These are phyloP conservation scores for Phellinidium pouzarii DNA, from an alignment of 1,284 basidiomycete genomes.

Conservation along the genomic window DNA sequence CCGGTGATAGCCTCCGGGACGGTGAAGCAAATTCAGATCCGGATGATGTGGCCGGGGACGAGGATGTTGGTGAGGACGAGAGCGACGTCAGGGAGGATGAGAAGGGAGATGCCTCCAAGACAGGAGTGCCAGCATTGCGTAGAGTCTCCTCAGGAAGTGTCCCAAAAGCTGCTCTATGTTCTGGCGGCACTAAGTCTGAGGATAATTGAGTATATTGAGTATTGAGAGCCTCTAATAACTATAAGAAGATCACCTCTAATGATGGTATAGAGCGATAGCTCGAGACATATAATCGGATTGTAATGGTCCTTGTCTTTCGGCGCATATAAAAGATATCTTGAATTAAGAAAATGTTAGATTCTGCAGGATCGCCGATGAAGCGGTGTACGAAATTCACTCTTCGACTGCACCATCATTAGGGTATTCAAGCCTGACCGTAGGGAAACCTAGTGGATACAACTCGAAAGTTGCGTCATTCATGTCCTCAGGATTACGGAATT, in stretches of 20 bases:
- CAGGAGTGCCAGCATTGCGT: constrained; percentile 25
- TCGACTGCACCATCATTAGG: constrained; percentile 60
- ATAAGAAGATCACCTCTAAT: constrained; percentile 45
- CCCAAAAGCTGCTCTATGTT: constrained; percentile 58
- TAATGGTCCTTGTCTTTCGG: constrained; percentile 78
- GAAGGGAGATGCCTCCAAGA: constrained; percentile 15
- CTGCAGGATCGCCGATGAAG: constrained; percentile 8
- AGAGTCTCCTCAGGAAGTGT: constrained; percentile 42
- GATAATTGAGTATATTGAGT: not conserved
- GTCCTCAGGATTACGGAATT: constrained; percentile 58
- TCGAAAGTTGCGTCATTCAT: constrained; percentile 53
- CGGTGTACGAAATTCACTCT: constrained; percentile 35
- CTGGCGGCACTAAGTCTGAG: constrained; percentile 53
- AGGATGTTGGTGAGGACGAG: constrained; percentile 18
- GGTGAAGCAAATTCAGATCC: constrained; percentile 32
- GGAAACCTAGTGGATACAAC: constrained; percentile 40
- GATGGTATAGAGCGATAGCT: constrained; percentile 59
- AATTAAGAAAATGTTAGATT: not conserved
- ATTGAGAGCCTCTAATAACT: too few species aligned
- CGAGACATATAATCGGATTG: constrained; percentile 68
- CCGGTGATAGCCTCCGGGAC: constrained; percentile 22
- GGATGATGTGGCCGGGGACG: constrained; percentile 22
- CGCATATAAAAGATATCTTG: constrained; percentile 61
- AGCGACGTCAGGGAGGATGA: constrained; percentile 16
- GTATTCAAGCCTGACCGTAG: constrained; percentile 61